A percentile compares a stretch with the other conserved stretches of the same genome.
Evolutionary conservation across 768 basidiomycete species (phyloP).

Genomic region (Termitomyces sp.): DNA sequence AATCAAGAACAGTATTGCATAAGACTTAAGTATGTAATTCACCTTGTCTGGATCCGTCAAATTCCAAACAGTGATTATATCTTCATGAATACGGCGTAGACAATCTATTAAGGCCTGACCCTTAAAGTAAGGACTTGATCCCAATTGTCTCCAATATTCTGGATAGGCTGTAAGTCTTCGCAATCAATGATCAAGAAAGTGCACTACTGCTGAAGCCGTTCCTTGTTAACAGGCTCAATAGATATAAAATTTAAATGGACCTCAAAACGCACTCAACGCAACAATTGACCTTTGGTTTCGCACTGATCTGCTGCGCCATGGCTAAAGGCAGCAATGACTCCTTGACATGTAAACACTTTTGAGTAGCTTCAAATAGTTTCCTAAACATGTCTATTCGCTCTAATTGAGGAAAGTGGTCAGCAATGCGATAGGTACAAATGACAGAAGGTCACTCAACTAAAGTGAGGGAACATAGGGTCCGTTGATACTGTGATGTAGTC

Average conservation of each 20-base stretch:
- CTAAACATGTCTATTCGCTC: background rate
- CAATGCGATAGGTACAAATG: background rate
- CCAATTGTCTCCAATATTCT: background rate
- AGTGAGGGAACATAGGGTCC: background rate
- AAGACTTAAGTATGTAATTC: background rate
- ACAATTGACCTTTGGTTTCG: background rate
- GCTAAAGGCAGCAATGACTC: constrained; percentile 1
- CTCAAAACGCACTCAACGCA: background rate
- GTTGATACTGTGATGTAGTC: background rate
- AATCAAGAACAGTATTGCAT: background rate
- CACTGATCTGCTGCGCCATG: constrained; percentile 2
- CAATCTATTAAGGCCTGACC: background rate
- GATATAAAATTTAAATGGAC: background rate
- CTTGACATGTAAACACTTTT: background rate
- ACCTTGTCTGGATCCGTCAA: background rate
- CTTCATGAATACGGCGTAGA: background rate
- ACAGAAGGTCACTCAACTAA: background rate
- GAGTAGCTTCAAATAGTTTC: background rate
- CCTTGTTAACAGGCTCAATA: background rate
- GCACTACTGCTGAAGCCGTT: background rate
- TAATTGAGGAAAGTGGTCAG: background rate
- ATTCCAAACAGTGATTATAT: background rate
- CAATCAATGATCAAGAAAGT: background rate
- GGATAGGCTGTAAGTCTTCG: background rate
- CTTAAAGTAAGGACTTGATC: background rate